Conservation (phyloP, 495 filamentous ascomycete species). For the Platismatia glauca region DNA sequence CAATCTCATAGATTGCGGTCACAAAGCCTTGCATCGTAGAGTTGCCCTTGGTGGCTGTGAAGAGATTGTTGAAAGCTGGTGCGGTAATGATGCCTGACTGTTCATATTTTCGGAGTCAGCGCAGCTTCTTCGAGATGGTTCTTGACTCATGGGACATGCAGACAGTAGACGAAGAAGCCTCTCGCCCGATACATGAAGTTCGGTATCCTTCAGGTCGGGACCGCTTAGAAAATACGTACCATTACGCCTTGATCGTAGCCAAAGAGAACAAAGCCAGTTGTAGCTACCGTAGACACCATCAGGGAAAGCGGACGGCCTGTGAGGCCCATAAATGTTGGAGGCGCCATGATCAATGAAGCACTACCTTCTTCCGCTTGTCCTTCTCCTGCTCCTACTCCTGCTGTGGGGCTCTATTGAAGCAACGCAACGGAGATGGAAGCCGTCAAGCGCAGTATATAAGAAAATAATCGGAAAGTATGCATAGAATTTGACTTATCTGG, state of each 20-base stretch:
- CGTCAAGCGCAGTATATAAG: neutral
- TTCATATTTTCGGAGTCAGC: neutral
- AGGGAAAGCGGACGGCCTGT: slow-evolving; percentile 54
- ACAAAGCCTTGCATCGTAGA: slow-evolving; percentile 70
- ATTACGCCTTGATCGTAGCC: slow-evolving; percentile 70
- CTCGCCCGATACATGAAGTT: neutral
- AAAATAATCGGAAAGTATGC: neutral
- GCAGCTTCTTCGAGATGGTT: neutral
- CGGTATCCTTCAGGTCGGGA: neutral
- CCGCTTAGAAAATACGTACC: slow-evolving; percentile 22
- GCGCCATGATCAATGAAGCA: slow-evolving; percentile 24
- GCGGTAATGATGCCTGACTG: slow-evolving; percentile 66
- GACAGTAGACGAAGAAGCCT: neutral
- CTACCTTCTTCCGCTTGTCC: neutral
- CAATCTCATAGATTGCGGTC: slow-evolving; percentile 77
- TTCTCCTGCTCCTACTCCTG: neutral
- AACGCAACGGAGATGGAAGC: neutral
- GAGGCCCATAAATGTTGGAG: slow-evolving; percentile 50
- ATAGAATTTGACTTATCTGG: neutral
- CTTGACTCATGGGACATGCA: neutral
- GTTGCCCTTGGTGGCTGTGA: slow-evolving; percentile 56
- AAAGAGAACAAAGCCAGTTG: slow-evolving; percentile 66
- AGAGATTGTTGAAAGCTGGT: slow-evolving; percentile 57
- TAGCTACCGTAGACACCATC: slow-evolving; percentile 57
- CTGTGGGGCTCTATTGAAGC: neutral